Conservation (phyloP, 208 protist species). For the Trypanosoma theileri region DNA sequence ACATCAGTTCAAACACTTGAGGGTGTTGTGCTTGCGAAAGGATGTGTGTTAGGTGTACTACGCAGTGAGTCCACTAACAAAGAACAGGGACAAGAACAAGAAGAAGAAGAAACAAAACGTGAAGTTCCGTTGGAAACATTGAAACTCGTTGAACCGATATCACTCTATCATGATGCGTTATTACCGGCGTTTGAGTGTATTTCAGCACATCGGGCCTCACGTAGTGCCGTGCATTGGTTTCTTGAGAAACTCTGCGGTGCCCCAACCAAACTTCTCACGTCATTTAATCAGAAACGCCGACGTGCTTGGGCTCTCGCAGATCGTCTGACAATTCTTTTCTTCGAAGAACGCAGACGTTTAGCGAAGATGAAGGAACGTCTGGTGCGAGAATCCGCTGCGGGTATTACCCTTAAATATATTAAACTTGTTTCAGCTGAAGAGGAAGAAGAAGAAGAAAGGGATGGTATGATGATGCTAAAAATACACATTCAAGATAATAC, state of each 20-base stretch:
- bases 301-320: slow-evolving; percentile 15
- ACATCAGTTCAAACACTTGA: slow-evolving; percentile 7
- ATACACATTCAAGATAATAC: slow-evolving; percentile 9
- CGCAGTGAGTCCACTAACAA: not conserved
- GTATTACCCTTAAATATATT: not conserved
- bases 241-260: slow-evolving; percentile 40
- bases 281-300: slow-evolving; percentile 20
- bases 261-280: slow-evolving; percentile 27
- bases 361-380: slow-evolving; percentile 1
- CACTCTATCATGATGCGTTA: slow-evolving; percentile 36
- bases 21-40: slow-evolving; percentile 8
- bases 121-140: slow-evolving; percentile 25
- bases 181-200: slow-evolving; percentile 41
- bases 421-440: not conserved
- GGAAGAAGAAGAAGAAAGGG: not conserved
- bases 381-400: not conserved
- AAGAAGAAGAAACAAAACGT: not conserved
- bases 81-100: not conserved
- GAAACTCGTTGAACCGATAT: slow-evolving; percentile 19
- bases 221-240: slow-evolving; percentile 35
- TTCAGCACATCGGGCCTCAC: slow-evolving; percentile 35
- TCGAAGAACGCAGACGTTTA: slow-evolving; percentile 9
- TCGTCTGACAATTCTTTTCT: slow-evolving; percentile 14
- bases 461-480: not conserved
- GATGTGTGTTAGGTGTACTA: slow-evolving; percentile 3